A percentile compares a stretch with the other conserved stretches of the same genome.
Conservation (phyloP, 768 basidiomycete species). For the Artomyces pyxidatus region DNA sequence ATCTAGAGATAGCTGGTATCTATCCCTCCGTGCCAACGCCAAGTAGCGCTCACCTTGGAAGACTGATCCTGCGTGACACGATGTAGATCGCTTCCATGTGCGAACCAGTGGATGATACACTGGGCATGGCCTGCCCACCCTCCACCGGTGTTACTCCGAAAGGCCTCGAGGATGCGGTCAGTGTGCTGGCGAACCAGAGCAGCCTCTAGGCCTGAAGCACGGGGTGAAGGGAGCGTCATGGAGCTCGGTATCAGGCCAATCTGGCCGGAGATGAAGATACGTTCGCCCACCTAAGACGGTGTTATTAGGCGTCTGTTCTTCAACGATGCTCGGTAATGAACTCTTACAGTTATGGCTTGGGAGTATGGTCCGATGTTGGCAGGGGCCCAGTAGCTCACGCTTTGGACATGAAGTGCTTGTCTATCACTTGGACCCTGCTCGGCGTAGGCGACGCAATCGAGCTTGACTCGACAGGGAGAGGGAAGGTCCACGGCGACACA, state of each 20-base stretch:
- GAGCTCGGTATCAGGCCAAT: slow-evolving; percentile 81
- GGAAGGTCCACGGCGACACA: slow-evolving; percentile 81
- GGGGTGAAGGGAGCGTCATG: slow-evolving; percentile 56
- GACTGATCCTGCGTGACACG: slow-evolving; percentile 33
- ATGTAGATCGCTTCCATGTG: slow-evolving; percentile 28
- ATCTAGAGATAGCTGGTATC: not conserved
- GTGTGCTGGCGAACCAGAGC: slow-evolving; percentile 80
- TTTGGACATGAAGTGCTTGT: slow-evolving; percentile 86
- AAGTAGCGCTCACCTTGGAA: no score
- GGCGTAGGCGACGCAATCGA: slow-evolving; percentile 79
- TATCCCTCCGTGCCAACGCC: not conserved
- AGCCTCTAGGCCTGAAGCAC: slow-evolving; percentile 51
- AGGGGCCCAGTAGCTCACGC: slow-evolving; percentile 97
- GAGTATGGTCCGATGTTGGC: slow-evolving; percentile 99
- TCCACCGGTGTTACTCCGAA: slow-evolving; percentile 45
- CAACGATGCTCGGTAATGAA: no score
- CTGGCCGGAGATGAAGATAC: slow-evolving; percentile 89
- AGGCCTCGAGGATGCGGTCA: slow-evolving; percentile 51
- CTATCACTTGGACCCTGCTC: slow-evolving; percentile 35
- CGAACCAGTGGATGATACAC: slow-evolving; percentile 68
- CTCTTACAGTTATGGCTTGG: slow-evolving; percentile 75
- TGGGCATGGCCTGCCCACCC: slow-evolving; percentile 60
- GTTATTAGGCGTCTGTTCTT: not conserved
- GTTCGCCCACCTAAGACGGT: slow-evolving; percentile 51
- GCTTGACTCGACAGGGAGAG: slow-evolving; percentile 40